Conservation (phyloP, 768 basidiomycete genomes). For the Royoungia palumana region DNA sequence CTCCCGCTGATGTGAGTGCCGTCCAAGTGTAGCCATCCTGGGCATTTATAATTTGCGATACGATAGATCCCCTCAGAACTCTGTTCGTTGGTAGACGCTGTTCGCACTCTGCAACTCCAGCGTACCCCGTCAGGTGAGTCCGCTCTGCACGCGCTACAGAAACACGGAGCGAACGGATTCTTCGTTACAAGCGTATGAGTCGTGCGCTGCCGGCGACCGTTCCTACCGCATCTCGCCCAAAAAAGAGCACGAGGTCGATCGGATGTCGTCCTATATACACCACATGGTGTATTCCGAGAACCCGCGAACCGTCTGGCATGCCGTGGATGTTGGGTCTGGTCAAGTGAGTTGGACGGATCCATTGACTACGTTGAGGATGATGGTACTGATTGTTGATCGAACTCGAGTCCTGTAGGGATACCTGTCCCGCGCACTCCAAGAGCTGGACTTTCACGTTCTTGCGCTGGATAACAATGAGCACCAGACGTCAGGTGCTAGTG, state of each 20-base stretch:
- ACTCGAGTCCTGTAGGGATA: conserved; percentile 45
- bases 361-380: not conserved
- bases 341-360: conserved; percentile 41
- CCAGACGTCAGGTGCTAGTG: conserved; percentile 57
- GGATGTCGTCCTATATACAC: conserved; percentile 56
- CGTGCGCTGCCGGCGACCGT: conserved; percentile 3
- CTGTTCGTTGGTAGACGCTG: conserved; percentile 19
- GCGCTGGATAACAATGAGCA: conserved; percentile 62
- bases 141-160: not conserved
- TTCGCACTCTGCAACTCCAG: conserved; percentile 26
- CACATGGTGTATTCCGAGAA: conserved; percentile 30
- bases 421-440: conserved; percentile 49
- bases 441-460: conserved; percentile 46
- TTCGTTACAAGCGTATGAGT: conserved; percentile 8
- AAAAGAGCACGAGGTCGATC: conserved; percentile 67
- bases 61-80: conserved; percentile 25
- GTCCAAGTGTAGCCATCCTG: not conserved
- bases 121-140: conserved; percentile 19
- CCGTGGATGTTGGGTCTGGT: conserved; percentile 74
- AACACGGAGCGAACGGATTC: not conserved
- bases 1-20: conserved; percentile 15
- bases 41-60: not conserved
- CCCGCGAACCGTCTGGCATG: conserved; percentile 34
- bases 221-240: conserved; percentile 67
- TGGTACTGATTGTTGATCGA: not conserved